Conservation (phyloP, 768 basidiomycete species). For the Stropharia rugosoannulata region DNA sequence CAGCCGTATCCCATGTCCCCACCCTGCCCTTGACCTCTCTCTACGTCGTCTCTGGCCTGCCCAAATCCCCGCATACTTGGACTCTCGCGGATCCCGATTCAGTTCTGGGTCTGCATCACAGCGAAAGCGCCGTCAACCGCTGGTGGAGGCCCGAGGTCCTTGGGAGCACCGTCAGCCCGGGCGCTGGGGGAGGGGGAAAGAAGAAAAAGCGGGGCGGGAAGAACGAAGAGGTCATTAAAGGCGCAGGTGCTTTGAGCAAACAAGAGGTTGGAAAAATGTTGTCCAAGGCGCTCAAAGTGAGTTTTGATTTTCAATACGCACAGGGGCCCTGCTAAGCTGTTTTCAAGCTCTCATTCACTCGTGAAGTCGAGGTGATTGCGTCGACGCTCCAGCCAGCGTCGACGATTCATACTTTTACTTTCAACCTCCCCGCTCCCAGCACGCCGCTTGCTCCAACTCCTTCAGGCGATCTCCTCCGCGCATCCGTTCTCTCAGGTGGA, state of each 20-base stretch:
- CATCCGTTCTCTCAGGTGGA: slow-evolving; percentile 67
- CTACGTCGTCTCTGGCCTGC: slow-evolving; percentile 86
- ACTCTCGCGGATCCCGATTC: slow-evolving; percentile 84
- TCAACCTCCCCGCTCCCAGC: slow-evolving; percentile 74
- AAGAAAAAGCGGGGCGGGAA: slow-evolving; percentile 73
- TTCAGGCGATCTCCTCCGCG: slow-evolving; percentile 69
- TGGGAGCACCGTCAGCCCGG: slow-evolving; percentile 83
- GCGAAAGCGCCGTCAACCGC: slow-evolving; percentile 80
- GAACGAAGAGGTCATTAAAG: slow-evolving; percentile 65
- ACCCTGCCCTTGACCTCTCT: slow-evolving; percentile 78
- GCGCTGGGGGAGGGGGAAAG: slow-evolving; percentile 77
- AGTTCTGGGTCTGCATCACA: slow-evolving; percentile 77
- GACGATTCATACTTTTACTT: slow-evolving; percentile 90
- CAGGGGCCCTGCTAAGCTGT: slow-evolving; percentile 3
- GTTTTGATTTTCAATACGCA: slow-evolving; percentile 11
- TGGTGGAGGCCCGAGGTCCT: slow-evolving; percentile 94
- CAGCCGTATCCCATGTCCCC: slow-evolving; percentile 62
- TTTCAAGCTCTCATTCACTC: slow-evolving; percentile 80
- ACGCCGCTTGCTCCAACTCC: slow-evolving; percentile 76
- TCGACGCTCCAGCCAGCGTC: slow-evolving; percentile 93
- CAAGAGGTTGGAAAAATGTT: slow-evolving; percentile 90
- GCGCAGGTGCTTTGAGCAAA: slow-evolving; percentile 78
- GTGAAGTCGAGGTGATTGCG: slow-evolving; percentile 92
- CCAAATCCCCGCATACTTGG: slow-evolving; percentile 90
- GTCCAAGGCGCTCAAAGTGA: slow-evolving; percentile 86